Evolutionary conservation across 306 rosid species (phyloP), one percentile per base, ranked within the genome.

Genomic region (Citrullus colocynthis): DNA sequence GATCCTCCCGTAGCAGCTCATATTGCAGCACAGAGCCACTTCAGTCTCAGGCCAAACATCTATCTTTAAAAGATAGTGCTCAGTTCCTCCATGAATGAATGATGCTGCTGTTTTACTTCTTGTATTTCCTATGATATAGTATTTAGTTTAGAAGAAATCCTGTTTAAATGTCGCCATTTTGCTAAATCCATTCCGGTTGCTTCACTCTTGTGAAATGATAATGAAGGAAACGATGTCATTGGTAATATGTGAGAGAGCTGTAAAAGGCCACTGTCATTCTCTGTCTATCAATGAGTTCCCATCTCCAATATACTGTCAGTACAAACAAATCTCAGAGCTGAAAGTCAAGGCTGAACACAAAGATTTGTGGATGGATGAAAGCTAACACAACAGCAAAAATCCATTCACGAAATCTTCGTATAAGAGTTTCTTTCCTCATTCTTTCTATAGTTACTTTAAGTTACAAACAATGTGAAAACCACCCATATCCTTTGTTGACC

Each of bases 21-120:
- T 69, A 62, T 74, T 67, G 82, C 82, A 54, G 82, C 87, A 39
- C 82, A 70, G 76, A 78, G 39, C 54, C 80, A 84, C 82, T 86
- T 86, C 78, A 15, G 75, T 69, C 63, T 80, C 28, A 80, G 89
- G 62, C 78, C 81, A 54, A 82, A 82, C 83, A 70, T 84, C 10
- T 82, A 66, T 70, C 28, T 86, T 48, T 84, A 78, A 86, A 36
- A 73, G 7, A 70, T 7, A 74, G 24, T 17, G 76, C 60, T 72
- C 24, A 21, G 37, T 71, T 13, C 45, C 17, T 67, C 45, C 14
- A n/a, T 28, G 8, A 36, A 48, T 67, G 55, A 42, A 67, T 42
- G 74, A 42, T 67, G 55, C 45, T n/a, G 34, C 55, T 72, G 21
- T 28, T 72, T 21, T 15, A 13, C 13, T 42, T 48, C 59, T 28